These are phyloP conservation scores for Nothophoma quercina DNA, from an alignment of 2,329 filamentous ascomycete genomes.

Conservation along the genomic window DNA sequence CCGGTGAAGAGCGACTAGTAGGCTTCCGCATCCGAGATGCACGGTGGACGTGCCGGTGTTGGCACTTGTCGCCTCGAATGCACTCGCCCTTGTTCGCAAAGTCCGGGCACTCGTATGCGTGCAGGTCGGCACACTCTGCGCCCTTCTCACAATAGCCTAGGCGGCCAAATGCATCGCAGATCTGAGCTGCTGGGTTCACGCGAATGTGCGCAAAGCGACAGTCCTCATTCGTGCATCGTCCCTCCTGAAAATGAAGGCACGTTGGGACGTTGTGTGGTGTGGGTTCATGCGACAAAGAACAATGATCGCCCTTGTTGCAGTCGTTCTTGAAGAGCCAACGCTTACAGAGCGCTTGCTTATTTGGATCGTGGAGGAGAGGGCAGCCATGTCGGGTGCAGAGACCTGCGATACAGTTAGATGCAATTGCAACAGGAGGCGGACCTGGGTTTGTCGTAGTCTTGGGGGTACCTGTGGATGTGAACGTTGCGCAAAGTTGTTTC, in stretches of 20 bases:
- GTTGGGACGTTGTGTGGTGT: slow-evolving; percentile 83
- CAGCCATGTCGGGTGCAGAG: slow-evolving; percentile 86
- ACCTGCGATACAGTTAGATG: slow-evolving; percentile 57
- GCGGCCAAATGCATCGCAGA: slow-evolving; percentile 84
- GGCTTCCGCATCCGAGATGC: slow-evolving; percentile 38
- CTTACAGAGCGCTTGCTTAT: slow-evolving; percentile 90
- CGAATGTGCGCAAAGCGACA: slow-evolving; percentile 89
- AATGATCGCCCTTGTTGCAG: slow-evolving; percentile 79
- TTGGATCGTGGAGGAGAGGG: slow-evolving; percentile 81
- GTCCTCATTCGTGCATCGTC: slow-evolving; percentile 84
- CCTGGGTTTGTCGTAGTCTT: slow-evolving; percentile 12
- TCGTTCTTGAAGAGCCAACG: slow-evolving; percentile 80
- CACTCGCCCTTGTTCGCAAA: slow-evolving; percentile 91
- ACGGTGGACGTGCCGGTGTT: slow-evolving; percentile 80
- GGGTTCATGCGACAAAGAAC: slow-evolving; percentile 89
- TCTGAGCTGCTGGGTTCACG: slow-evolving; percentile 76
- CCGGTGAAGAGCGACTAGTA: slow-evolving; percentile 24
- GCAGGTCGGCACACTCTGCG: slow-evolving; percentile 76
- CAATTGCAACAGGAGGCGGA: not conserved
- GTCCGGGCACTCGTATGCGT: slow-evolving; percentile 92
- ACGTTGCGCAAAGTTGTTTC: slow-evolving; percentile 31
- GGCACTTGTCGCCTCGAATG: slow-evolving; percentile 76
- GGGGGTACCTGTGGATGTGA: slow-evolving; percentile 45
- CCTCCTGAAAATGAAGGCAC: slow-evolving; percentile 89
- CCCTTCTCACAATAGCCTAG: slow-evolving; percentile 91